Base-by-base conservation (phyloP, 2,329 filamentous ascomycete genomes). In the Ophiognomonia clavigignenti-juglandacearum region DNA sequence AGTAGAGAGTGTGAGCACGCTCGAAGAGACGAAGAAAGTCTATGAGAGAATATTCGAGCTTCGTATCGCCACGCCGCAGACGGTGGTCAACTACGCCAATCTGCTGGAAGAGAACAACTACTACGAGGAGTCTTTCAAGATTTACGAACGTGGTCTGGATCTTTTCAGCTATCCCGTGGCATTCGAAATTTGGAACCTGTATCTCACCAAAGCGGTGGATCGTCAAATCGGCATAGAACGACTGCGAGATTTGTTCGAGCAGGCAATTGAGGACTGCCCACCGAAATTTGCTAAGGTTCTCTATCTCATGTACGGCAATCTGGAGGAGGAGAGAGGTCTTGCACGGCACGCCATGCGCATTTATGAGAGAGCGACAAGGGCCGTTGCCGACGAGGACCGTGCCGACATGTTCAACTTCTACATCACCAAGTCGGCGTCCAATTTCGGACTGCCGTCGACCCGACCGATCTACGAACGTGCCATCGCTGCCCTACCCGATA, bases 401-500 rank as follows among this genome's bases (percentile, higher is more conserved):
- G 85, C 91, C 51, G 90, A 96, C 59, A 96, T 98, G 91, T 98
- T 96, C 73, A 93, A 96, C 66, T 96, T 97, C 64, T 98, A 98
- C 72, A 96, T 98, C 62, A 97, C 92, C 49, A 97, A 98, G 65
- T 96, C 91, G 1, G 93, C 93, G 2, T 95, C 90, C 18, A 98
- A 98, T 68, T 98, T 98, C 61, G 93, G 95, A 26, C 79, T 98
- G 43, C 91, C 93, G 0, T 97, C 93, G 1, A 96, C 93, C 3
- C 76, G 93, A 43, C 85, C 89, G 1, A 98, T 98, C 58, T 98
- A 98, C 72, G 93, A 98, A 69, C 84, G 91, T 47, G 92, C 93
- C 31, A 96, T 98, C 56, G 84, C 88, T 10, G 87, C 90, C n/a
- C 74, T 98, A 29, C 92, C 95, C 0, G 93, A 98, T 66, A 80